These are phyloP conservation scores for Acacia acuminata DNA, from an alignment of 306 rosid genomes.

Conservation along the genomic window DNA sequence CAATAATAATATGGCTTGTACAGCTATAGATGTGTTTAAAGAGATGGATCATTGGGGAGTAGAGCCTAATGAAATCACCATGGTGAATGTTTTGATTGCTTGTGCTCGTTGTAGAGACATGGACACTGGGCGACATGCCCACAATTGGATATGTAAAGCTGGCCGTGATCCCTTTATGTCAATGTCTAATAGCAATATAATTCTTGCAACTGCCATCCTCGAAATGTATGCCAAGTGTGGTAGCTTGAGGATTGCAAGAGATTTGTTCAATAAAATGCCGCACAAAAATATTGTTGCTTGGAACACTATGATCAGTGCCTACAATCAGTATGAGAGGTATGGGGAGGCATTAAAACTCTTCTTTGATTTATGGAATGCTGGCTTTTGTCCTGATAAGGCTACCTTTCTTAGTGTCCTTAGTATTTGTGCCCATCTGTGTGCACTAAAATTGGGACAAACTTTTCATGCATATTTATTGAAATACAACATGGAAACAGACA, in stretches of 20 bases:
- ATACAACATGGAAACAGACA: conserved; percentile 40
- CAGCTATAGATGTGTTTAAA: conserved; percentile 52
- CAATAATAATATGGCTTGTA: conserved; percentile 30
- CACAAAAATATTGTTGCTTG: conserved; percentile 61
- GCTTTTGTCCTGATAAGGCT: conserved; percentile 54
- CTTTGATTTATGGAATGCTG: conserved; percentile 41
- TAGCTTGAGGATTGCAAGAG: conserved; percentile 55
- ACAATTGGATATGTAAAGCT: conserved; percentile 44
- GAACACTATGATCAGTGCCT: conserved; percentile 69
- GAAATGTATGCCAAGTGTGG: conserved; percentile 89
- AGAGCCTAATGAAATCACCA: conserved; percentile 71
- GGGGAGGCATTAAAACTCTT: conserved; percentile 53
- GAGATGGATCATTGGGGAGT: conserved; percentile 53
- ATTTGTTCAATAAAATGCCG: conserved; percentile 67
- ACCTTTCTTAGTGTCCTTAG: conserved; percentile 57
- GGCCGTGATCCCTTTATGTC: conserved; percentile 63
- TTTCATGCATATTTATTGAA: conserved; percentile 59
- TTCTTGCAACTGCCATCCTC: conserved; percentile 68
- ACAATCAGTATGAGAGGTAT: conserved; percentile 53
- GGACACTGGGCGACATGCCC: conserved; percentile 57
- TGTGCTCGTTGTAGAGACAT: conserved; percentile 68
- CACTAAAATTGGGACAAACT: conserved; percentile 56
- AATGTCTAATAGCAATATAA: conserved; percentile 37
- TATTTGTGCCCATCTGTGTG: conserved; percentile 55
- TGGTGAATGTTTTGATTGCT: conserved; percentile 72